phyloP scores from a whole-genome alignment of 2,329 filamentous ascomycete species.

The Colletotrichum sp. region DNA sequence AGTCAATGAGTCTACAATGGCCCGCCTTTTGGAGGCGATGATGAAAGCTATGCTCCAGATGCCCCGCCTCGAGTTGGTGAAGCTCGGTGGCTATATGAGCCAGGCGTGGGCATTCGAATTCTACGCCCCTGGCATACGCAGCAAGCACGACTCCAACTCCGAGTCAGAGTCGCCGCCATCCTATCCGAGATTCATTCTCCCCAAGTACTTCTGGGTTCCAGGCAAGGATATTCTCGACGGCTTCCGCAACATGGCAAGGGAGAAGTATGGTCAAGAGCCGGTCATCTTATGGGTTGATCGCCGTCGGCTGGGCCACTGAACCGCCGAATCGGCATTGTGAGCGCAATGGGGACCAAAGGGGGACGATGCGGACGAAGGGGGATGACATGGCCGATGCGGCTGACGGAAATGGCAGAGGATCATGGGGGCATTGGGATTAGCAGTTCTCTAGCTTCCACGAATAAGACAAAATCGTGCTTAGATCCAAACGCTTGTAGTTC shows the following conservation, averaged over 20 bases:
- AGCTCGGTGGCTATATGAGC: too few relatives aligned
- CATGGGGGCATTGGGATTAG: too few relatives aligned
- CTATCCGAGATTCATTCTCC: background rate
- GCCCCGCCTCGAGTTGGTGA: background rate
- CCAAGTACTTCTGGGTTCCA: background rate
- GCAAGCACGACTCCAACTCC: background rate
- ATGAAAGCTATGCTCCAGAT: background rate
- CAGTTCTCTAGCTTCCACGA: too few relatives aligned
- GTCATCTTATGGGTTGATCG: background rate
- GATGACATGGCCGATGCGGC: too few relatives aligned
- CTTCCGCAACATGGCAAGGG: background rate
- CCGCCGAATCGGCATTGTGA: too few relatives aligned
- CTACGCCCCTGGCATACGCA: background rate
- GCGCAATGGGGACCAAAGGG: too few relatives aligned
- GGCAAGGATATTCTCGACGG: background rate
- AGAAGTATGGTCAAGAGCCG: background rate
- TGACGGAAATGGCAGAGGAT: too few relatives aligned
- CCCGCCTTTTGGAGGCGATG: background rate
- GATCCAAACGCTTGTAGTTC: too few relatives aligned
- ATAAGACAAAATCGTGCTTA: too few relatives aligned
- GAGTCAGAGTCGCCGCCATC: too few relatives aligned
- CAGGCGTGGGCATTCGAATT: background rate
- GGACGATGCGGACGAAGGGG: too few relatives aligned
- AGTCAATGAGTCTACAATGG: background rate
- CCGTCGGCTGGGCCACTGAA: too few relatives aligned